Evolutionary conservation across 495 filamentous ascomycete species (phyloP).

Genomic region (Penicillium parvum): DNA sequence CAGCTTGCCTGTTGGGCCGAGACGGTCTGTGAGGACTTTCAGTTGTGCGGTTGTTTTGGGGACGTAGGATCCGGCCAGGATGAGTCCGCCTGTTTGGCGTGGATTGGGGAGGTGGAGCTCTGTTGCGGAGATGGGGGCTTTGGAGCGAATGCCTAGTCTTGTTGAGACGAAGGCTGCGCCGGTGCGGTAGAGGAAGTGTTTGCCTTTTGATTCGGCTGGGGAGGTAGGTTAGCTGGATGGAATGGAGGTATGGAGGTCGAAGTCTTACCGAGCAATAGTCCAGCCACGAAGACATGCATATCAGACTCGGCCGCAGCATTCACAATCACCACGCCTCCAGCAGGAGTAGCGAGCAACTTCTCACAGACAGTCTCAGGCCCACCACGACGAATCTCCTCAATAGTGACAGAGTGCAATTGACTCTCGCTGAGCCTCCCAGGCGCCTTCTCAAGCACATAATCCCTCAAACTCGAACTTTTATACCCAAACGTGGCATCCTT

Average conservation of each 20-base stretch:
- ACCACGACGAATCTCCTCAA: conserved; percentile 42
- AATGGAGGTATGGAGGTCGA: neutral
- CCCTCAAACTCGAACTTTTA: conserved; percentile 42
- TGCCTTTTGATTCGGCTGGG: conserved; percentile 39
- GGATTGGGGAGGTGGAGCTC: conserved; percentile 33
- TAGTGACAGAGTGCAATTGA: conserved; percentile 38
- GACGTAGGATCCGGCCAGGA: conserved; percentile 52
- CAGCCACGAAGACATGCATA: conserved; percentile 48
- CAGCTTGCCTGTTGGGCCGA: conserved; percentile 30
- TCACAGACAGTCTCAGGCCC: conserved; percentile 36
- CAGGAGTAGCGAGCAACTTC: conserved; percentile 30
- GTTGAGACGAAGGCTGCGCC: conserved; percentile 54
- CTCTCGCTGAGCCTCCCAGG: conserved; percentile 27
- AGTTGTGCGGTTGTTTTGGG: conserved; percentile 53
- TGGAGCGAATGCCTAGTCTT: conserved; percentile 44
- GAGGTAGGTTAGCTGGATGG: neutral
- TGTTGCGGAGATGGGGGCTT: conserved; percentile 39
- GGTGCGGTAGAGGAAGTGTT: conserved; percentile 49
- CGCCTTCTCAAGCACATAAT: conserved; percentile 51
- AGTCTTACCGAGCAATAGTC: conserved; percentile 36
- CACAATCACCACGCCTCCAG: conserved; percentile 42
- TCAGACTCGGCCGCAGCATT: conserved; percentile 51
- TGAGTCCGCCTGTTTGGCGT: conserved; percentile 40
- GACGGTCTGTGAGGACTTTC: conserved; percentile 30
- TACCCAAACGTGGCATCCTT: conserved; percentile 53